Evolutionary conservation across 495 filamentous ascomycete genomes (phyloP), one percentile per base, ranked within the genome.

Genomic region (Penicillium steckii): DNA sequence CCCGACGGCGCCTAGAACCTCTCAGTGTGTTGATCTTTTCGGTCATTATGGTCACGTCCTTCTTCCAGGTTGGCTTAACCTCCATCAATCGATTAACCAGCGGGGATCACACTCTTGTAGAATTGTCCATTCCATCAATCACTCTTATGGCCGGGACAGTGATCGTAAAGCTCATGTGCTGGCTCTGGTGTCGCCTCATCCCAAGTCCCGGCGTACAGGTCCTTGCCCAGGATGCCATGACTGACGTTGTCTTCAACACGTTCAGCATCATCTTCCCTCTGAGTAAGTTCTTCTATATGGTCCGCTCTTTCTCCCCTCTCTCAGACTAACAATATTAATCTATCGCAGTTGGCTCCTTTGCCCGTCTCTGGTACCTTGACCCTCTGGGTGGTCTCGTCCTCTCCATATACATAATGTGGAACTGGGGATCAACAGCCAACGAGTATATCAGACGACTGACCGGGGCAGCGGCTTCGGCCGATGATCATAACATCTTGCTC

Each of bases 191-290:
- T 65, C 89, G 90, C 3, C 68, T 92, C 12, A 87, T 97, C 49
- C 89, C 86, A 29, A 96, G 95, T 61, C 91, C 87, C 8, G 89
- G 85, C 51, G 91, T 96, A 1, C 92, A 95, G 66, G 90, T 91
- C 1, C 68, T 97, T 29, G 89, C 86, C 3, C 75, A 85, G 55
- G 79, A 83, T 52, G 79, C 80, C 10, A 77, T 87, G 70, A 88
- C 85, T 0, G 78, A 87, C 62, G 88, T 97, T 8, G 78, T 97
- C 10, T 97, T 97, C 81, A 97, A 96, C 63, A 86, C 80, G 10
- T 94, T 95, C 60, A 91, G 87, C 52, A 95, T 97, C 55, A 81
- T 88, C 55, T 63, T 84, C 56, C 61, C 66, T 17, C 52, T 69
- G 21, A 38, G 62, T 67, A 56, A 44, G 52, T 59, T 8, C 18